Conservation (phyloP, 2,329 filamentous ascomycete genomes). For the Xylaria digitata region DNA sequence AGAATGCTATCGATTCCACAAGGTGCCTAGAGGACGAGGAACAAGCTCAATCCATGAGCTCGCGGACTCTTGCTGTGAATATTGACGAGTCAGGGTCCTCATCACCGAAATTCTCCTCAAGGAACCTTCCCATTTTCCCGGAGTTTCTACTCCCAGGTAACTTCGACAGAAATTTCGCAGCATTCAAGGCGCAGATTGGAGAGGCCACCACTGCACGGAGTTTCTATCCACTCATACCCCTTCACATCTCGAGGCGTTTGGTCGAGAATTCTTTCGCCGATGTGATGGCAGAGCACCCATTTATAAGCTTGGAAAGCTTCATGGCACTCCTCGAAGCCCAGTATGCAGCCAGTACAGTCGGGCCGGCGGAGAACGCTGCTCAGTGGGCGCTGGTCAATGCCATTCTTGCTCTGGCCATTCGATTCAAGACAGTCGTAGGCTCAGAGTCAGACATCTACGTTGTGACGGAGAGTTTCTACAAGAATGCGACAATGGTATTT, state of each 20-base stretch:
- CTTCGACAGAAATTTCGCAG: constrained; percentile 9
- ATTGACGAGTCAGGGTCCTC: background rate
- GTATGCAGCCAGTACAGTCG: constrained; percentile 24
- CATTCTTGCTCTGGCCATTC: constrained; percentile 32
- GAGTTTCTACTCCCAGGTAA: constrained; percentile 25
- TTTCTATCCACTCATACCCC: constrained; percentile 33
- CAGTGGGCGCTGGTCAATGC: constrained; percentile 40
- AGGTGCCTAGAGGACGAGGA: background rate
- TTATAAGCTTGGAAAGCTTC: constrained; percentile 29
- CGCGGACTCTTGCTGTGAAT: background rate
- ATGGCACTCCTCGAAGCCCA: constrained; percentile 32
- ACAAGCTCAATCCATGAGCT: no score
- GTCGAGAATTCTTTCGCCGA: constrained; percentile 30
- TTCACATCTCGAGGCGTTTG: constrained; percentile 24
- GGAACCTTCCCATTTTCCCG: constrained; percentile 19
- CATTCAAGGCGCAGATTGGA: constrained; percentile 14
- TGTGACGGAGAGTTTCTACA: constrained; percentile 33
- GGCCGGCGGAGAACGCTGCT: constrained; percentile 27
- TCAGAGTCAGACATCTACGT: constrained; percentile 28
- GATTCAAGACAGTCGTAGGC: constrained; percentile 36
- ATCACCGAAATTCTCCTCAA: background rate
- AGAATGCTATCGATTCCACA: background rate
- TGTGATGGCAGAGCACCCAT: constrained; percentile 28
- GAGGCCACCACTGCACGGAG: constrained; percentile 6
- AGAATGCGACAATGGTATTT: constrained; percentile 37